These are phyloP conservation scores for Daedalea quercina DNA, from an alignment of 768 basidiomycete species.

Conservation along the genomic window DNA sequence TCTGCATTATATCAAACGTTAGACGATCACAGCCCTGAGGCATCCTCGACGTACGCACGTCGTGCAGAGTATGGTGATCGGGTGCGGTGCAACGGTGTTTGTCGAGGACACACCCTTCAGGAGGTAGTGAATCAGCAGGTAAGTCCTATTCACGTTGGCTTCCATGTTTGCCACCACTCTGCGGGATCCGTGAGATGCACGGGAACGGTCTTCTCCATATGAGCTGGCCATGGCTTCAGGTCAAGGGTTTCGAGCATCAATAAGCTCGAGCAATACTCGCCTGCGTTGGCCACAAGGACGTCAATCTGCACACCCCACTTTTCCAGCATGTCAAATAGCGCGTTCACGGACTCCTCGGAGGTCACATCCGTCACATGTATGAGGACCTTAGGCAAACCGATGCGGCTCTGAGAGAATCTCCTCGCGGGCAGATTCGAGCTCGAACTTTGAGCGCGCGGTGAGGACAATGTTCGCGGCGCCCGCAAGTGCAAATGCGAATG, in stretches of 20 bases:
- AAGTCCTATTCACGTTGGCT: constrained; percentile 33
- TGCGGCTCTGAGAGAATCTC: background rate
- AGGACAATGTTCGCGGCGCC: background rate
- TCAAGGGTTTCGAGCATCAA: too few relatives aligned
- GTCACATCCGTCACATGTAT: background rate
- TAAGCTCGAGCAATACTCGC: too few relatives aligned
- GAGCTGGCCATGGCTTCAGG: too few relatives aligned
- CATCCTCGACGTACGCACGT: too few relatives aligned
- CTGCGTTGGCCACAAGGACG: background rate
- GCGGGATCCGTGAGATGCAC: constrained; percentile 27
- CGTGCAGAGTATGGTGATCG: background rate
- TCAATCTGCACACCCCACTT: background rate
- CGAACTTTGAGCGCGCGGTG: background rate
- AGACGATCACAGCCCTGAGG: background rate
- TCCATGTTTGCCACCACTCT: constrained; percentile 32
- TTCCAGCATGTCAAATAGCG: background rate
- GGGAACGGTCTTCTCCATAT: constrained; percentile 10
- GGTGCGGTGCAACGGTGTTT: background rate
- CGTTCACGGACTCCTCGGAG: background rate
- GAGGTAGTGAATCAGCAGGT: constrained; percentile 8
- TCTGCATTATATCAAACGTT: too few relatives aligned
- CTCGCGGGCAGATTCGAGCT: background rate
- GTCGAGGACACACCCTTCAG: background rate
- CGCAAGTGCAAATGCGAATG: background rate
- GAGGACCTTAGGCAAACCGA: background rate